Percentiles rank a stretch among this genome's conserved stretches.
Conservation (phyloP, 495 filamentous ascomycete genomes). For the Xeromyces bisporus region DNA sequence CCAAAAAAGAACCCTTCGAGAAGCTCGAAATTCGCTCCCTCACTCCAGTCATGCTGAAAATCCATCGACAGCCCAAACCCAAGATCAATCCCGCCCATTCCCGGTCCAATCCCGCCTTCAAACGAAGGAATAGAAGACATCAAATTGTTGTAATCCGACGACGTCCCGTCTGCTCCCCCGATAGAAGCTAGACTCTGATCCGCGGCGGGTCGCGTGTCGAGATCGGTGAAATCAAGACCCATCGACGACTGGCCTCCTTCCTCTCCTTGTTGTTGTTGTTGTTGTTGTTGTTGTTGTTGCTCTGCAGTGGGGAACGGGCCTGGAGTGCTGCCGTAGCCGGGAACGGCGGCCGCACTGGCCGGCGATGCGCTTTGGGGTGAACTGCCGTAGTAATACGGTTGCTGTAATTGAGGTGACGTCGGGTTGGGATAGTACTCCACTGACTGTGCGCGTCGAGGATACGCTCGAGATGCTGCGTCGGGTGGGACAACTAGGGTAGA, state of each 20-base stretch:
- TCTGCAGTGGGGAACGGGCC: constrained; percentile 9
- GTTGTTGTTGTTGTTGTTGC: constrained; percentile 1
- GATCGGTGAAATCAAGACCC: constrained; percentile 25
- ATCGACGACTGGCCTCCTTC: constrained; percentile 15
- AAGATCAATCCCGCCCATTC: constrained; percentile 45
- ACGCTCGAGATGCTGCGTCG: constrained; percentile 13
- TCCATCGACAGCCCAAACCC: constrained; percentile 62
- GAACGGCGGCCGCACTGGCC: constrained; percentile 11
- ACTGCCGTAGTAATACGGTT: constrained; percentile 21
- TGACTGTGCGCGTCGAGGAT: constrained; percentile 17
- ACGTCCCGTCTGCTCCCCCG: constrained; percentile 16
- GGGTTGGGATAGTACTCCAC: constrained; percentile 24
- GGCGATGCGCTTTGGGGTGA: constrained; percentile 27
- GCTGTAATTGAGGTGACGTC: constrained; percentile 14
- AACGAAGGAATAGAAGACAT: constrained; percentile 13
- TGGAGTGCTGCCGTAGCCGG: constrained; percentile 5
- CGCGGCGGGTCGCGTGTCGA: constrained; percentile 14
- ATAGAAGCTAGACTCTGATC: too few relatives aligned
- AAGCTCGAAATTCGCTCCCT: constrained; percentile 63
- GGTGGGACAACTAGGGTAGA: constrained; percentile 10
- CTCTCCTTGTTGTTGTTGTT: too few relatives aligned
- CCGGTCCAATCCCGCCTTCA: constrained; percentile 22
- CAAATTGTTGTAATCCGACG: constrained; percentile 13
- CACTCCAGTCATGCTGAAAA: constrained; percentile 63
- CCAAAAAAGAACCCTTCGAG: constrained; percentile 93